These are phyloP conservation scores for Cudoniella acicularis DNA, from an alignment of 495 filamentous ascomycete species.

Conservation along the genomic window DNA sequence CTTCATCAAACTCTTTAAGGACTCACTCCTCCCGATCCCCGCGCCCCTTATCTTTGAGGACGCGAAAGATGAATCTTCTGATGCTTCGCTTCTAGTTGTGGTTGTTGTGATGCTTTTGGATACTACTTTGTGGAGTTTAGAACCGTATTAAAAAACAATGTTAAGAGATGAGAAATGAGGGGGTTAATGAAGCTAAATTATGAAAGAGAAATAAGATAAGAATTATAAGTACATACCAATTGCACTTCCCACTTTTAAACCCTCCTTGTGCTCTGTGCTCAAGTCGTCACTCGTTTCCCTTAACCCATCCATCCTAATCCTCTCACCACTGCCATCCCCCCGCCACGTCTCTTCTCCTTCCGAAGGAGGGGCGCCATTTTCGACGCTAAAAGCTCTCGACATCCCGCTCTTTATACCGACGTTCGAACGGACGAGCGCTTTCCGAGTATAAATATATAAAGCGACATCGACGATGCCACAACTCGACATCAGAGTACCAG, in stretches of 20 bases:
- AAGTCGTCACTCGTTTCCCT: background rate
- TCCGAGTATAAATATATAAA: conserved; percentile 56
- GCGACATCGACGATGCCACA: conserved; percentile 57
- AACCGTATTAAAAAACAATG: too few relatives aligned
- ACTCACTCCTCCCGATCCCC: background rate
- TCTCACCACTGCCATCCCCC: background rate
- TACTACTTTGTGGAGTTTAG: too few relatives aligned
- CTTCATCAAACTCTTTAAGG: conserved; percentile 6
- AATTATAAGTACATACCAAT: background rate
- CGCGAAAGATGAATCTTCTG: background rate
- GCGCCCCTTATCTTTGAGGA: too few relatives aligned
- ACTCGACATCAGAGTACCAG: conserved; percentile 53
- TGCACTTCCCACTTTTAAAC: background rate
- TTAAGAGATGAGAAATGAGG: too few relatives aligned
- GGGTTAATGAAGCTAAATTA: too few relatives aligned
- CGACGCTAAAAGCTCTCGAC: background rate
- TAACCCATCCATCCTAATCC: background rate
- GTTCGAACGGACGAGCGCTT: conserved; percentile 15
- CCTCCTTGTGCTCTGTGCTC: background rate
- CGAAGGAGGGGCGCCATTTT: background rate
- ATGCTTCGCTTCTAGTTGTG: background rate
- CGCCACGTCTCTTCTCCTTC: background rate
- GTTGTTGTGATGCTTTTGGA: too few relatives aligned
- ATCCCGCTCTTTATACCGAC: conserved; percentile 6
- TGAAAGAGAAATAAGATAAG: too few relatives aligned